Evolutionary conservation across 169 alveolate genomes (phyloP), one percentile per base, ranked within the genome.

Genomic region (Miamiensis avidus): DNA sequence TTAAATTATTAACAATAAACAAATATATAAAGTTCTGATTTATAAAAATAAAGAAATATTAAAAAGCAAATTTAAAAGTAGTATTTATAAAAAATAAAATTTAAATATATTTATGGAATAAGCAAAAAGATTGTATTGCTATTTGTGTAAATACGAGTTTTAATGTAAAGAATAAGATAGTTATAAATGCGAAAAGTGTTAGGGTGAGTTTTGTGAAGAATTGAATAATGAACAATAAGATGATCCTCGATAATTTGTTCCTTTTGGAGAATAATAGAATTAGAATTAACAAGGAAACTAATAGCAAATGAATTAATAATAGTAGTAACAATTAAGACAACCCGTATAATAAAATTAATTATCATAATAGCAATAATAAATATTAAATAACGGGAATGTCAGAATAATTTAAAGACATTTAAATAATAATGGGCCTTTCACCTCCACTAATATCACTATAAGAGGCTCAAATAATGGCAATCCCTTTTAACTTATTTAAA

Each of bases 211-310:
- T 92, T 85, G 91, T 64, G 95, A 92, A 86, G 87, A 89, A 82
- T 75, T 89, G n/a, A 31, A 75, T 16, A 31, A 33, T 30, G 69
- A 74, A 27, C 31, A 86, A 29, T 84, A 83, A 65, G 83, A 87
- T 64, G 93, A 92, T 81, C 95, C 95, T 25, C 76, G 91, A 49
- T 31, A 84, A 29, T 92, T 92, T 83, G 85, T 86, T n/a, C 95
- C 94, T 33, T 92, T 74, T 76, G 89, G 88, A 0, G 88, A 84
- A n/a, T n/a, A 79, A 78, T 29, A 34, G 76, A 74, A 32, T 86
- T 87, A 32, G 81, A 86, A 32, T 82, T 72, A 76, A 82, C 4
- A n/a, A n/a, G 64, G 29, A 34, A 84, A 87, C 26, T 49, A 89
- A 79, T 85, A 76, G 88, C 76, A 79, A 72, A 78, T 72, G 75